These are phyloP conservation scores for Coemansia sp. DNA, from an alignment of 371 early-diverging fungal species.

Conservation along the genomic window DNA sequence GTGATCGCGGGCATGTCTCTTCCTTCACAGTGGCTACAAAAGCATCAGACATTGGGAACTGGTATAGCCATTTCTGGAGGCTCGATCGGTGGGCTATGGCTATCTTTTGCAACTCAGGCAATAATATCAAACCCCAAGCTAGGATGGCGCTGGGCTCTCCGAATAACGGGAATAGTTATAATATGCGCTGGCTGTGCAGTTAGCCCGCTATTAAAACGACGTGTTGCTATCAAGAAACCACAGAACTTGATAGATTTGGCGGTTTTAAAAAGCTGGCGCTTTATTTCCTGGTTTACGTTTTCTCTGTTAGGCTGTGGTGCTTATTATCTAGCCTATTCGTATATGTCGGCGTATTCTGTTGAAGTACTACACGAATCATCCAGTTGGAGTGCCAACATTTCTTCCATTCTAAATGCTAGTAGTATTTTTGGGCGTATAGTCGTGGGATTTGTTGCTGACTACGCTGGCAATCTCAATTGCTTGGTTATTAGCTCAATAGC, in stretches of 20 bases:
- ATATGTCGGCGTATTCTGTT: constrained; percentile 8
- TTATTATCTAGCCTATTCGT: constrained; percentile 19
- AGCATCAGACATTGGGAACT: constrained; percentile 67
- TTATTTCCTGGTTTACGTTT: constrained; percentile 20
- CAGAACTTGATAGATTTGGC: constrained; percentile 7
- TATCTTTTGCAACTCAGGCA: constrained; percentile 59
- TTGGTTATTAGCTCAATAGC: background rate
- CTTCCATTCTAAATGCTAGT: constrained; percentile 30
- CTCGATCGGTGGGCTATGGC: constrained; percentile 64
- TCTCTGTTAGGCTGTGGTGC: constrained; percentile 19
- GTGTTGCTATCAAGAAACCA: background rate
- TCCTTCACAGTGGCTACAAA: constrained; percentile 71
- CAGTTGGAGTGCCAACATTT: constrained; percentile 21
- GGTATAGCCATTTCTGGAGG: constrained; percentile 71
- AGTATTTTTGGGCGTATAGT: constrained; percentile 28
- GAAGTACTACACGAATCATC: background rate
- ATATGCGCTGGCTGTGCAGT: constrained; percentile 1
- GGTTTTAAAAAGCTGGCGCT: constrained; percentile 10
- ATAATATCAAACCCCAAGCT: constrained; percentile 51
- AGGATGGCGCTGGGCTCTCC: constrained; percentile 66
- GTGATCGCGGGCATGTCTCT: constrained; percentile 48
- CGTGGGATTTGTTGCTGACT: constrained; percentile 14
- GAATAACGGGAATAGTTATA: constrained; percentile 53
- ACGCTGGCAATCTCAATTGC: constrained; percentile 18
- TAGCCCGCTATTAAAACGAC: background rate